phyloP scores from a whole-genome alignment of 345 rosid genomes.

The Boechera divaricarpa region DNA sequence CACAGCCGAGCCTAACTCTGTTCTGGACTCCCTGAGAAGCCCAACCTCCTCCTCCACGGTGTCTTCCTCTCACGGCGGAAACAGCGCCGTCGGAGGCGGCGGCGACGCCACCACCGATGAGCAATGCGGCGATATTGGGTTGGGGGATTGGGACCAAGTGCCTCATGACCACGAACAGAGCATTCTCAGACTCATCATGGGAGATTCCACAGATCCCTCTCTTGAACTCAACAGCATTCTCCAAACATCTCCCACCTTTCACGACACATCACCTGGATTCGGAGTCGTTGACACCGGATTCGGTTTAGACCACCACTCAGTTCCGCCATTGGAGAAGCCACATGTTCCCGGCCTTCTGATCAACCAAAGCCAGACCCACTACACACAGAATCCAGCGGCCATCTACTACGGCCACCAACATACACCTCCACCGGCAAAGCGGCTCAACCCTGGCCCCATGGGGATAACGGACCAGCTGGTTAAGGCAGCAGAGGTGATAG shows the following conservation, averaged over 20 bases:
- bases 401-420: slow-evolving; percentile 53
- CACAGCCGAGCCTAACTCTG: slow-evolving; percentile 63
- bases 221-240: slow-evolving; percentile 62
- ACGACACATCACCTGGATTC: slow-evolving; percentile 52
- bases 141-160: slow-evolving; percentile 74
- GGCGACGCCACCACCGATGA: slow-evolving; percentile 52
- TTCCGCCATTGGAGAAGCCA: not conserved
- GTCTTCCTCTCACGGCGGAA: slow-evolving; percentile 75
- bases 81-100: slow-evolving; percentile 45
- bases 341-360: slow-evolving; percentile 43
- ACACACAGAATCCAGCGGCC: slow-evolving; percentile 53
- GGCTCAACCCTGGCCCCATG: slow-evolving; percentile 47
- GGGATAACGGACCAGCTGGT: slow-evolving; percentile 68
- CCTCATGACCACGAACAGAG: slow-evolving; percentile 65
- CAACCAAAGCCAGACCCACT: slow-evolving; percentile 61
- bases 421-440: slow-evolving; percentile 55
- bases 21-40: slow-evolving; percentile 51
- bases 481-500: slow-evolving; percentile 87
- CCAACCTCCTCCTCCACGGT: slow-evolving; percentile 73
- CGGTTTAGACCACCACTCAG: slow-evolving; percentile 53
- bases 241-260: slow-evolving; percentile 42
- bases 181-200: slow-evolving; percentile 74
- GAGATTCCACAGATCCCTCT: slow-evolving; percentile 69
- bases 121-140: slow-evolving; percentile 57
- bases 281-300: slow-evolving; percentile 66